These are phyloP conservation scores for Colletotrichum eremochloae DNA, from an alignment of 2,329 filamentous ascomycete species.

Conservation along the genomic window DNA sequence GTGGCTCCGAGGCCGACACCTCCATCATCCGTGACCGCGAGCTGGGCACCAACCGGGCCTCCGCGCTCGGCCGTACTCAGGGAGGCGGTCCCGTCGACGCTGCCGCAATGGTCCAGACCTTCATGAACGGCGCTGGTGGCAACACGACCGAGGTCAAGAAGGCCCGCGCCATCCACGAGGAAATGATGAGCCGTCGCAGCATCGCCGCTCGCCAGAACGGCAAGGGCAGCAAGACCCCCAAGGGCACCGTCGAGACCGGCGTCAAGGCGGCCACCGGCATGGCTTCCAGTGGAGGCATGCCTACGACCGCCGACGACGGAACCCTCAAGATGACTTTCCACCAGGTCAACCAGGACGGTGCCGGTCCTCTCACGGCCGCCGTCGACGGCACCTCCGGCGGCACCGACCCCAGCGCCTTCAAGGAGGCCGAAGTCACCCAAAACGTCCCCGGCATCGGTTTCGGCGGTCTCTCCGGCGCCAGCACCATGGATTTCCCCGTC, in stretches of 20 bases:
- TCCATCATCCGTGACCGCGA: conserved; percentile 75
- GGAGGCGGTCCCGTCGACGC: conserved; percentile 71
- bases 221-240: conserved; percentile 41
- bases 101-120: conserved; percentile 66
- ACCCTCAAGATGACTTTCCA: conserved; percentile 74
- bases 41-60: conserved; percentile 63
- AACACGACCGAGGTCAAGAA: conserved; percentile 56
- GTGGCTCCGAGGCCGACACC: conserved; percentile 76
- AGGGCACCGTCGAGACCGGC: conserved; percentile 59
- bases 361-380: conserved; percentile 71
- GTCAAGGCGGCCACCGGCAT: conserved; percentile 67
- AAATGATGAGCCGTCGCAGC: conserved; percentile 51
- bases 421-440: conserved; percentile 69
- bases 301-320: conserved; percentile 76
- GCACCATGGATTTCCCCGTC: conserved; percentile 74
- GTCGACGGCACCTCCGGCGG: conserved; percentile 75
- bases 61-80: conserved; percentile 74
- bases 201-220: conserved; percentile 38
- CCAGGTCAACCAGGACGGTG: conserved; percentile 79
- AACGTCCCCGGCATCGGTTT: conserved; percentile 71
- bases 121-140: conserved; percentile 64
- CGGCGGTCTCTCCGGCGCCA: conserved; percentile 68
- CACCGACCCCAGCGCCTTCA: conserved; percentile 70
- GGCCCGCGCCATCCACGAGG: conserved; percentile 56
- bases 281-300: conserved; percentile 76